These are phyloP conservation scores for Guyanaporus albipodus DNA, from an alignment of 768 basidiomycete species.

Conservation along the genomic window DNA sequence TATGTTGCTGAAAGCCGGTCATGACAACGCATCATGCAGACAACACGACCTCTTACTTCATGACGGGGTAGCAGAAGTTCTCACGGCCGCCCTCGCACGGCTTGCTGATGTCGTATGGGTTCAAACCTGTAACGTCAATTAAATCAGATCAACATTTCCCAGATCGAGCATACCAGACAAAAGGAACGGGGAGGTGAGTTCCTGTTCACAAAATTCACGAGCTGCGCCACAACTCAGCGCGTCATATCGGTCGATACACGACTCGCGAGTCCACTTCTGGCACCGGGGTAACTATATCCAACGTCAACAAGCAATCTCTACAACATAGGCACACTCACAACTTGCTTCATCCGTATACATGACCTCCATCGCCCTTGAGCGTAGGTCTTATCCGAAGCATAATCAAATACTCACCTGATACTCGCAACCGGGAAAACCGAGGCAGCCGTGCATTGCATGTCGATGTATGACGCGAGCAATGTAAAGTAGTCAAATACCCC, in stretches of 20 bases:
- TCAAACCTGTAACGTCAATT: constrained; percentile 34
- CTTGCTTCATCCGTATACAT: constrained; percentile 43
- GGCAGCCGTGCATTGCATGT: constrained; percentile 53
- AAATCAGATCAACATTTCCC: neutral
- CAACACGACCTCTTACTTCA: constrained; percentile 27
- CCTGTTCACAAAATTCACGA: constrained; percentile 57
- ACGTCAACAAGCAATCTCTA: neutral
- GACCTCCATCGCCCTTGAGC: constrained; percentile 11
- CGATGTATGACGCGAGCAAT: constrained; percentile 41
- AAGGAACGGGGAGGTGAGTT: constrained; percentile 30
- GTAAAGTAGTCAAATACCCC: constrained; percentile 40
- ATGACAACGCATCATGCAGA: neutral
- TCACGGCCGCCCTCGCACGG: constrained; percentile 49
- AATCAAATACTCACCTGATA: constrained; percentile 15
- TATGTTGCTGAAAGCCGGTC: constrained; percentile 43
- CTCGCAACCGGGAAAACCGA: constrained; percentile 47
- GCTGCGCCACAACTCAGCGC: constrained; percentile 65
- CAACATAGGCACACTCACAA: constrained; percentile 24
- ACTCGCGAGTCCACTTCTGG: constrained; percentile 48
- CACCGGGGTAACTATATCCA: constrained; percentile 64
- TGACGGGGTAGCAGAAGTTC: constrained; percentile 49
- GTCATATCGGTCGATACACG: constrained; percentile 68
- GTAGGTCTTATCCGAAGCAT: neutral
- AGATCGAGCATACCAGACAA: constrained; percentile 32
- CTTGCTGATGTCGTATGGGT: constrained; percentile 69